Conservation (phyloP, 225 moss, liverwort and hornwort species). For the Bryoerythrophyllum caledonicum region DNA sequence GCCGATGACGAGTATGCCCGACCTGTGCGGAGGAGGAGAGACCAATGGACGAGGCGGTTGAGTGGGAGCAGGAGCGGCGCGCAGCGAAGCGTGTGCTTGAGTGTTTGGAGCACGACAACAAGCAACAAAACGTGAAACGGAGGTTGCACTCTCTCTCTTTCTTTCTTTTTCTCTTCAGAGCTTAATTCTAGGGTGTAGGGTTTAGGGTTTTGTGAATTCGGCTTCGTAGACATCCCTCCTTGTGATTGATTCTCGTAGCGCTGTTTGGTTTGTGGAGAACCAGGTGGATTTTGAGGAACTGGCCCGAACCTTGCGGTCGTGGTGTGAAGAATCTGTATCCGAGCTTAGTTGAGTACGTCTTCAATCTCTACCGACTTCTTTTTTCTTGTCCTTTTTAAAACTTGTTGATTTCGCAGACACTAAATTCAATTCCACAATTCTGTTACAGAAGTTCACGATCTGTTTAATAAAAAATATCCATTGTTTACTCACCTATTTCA, state of each 20-base stretch:
- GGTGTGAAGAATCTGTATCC: background rate
- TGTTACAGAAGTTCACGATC: too few relatives aligned
- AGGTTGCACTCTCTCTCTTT: constrained; percentile 24
- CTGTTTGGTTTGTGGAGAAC: constrained; percentile 8
- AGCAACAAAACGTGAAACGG: constrained; percentile 35
- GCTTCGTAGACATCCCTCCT: background rate
- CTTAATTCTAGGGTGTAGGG: background rate
- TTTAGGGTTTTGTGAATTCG: background rate
- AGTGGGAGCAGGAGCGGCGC: constrained; percentile 52
- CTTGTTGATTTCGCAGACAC: too few relatives aligned
- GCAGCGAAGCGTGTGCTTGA: constrained; percentile 50
- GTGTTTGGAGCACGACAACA: constrained; percentile 37
- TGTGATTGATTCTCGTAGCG: background rate
- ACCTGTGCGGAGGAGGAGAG: background rate
- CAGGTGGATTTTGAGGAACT: constrained; percentile 50
- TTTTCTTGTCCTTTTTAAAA: too few relatives aligned
- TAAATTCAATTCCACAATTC: too few relatives aligned
- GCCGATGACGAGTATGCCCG: background rate
- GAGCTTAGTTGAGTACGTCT: constrained; percentile 36
- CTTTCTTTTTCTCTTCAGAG: background rate
- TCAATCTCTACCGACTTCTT: background rate
- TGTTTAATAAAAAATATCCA: too few relatives aligned
- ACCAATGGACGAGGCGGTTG: constrained; percentile 36
- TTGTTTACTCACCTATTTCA: too few relatives aligned
- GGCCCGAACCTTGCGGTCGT: constrained; percentile 40